A percentile compares a stretch with the other conserved stretches of the same genome.
These are phyloP conservation scores for Tuber magnatum DNA, from an alignment of 495 filamentous ascomycete species.

Conservation along the genomic window DNA sequence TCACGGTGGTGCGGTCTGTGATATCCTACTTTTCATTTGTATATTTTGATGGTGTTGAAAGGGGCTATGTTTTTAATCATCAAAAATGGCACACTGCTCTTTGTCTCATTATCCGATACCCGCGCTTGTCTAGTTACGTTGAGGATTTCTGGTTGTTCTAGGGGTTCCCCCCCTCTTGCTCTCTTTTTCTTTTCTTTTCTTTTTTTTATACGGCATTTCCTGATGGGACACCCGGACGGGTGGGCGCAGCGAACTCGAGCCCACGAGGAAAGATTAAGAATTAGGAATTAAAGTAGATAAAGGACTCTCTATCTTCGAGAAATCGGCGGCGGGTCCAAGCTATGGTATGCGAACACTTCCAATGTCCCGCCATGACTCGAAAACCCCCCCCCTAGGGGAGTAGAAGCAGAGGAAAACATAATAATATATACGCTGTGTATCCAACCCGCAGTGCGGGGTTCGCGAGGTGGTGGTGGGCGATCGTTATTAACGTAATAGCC, in stretches of 20 bases:
- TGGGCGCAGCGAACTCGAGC: not conserved
- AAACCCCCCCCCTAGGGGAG: not conserved
- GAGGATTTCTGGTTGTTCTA: not conserved
- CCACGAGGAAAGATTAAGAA: too few relatives aligned
- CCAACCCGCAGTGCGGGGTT: not conserved
- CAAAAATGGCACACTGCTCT: not conserved
- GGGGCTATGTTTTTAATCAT: not conserved
- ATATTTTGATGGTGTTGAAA: not conserved
- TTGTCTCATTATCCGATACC: not conserved
- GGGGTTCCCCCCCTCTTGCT: not conserved
- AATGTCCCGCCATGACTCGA: not conserved
- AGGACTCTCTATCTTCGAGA: not conserved
- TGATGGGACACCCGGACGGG: not conserved
- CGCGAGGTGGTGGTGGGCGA: not conserved
- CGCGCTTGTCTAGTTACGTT: not conserved
- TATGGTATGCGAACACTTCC: not conserved
- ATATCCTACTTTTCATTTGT: slow-evolving; percentile 1
- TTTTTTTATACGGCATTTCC: not conserved
- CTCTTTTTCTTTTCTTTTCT: not conserved
- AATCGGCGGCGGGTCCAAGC: not conserved
- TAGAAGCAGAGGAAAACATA: not conserved
- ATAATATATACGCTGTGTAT: not conserved
- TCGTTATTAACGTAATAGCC: not conserved
- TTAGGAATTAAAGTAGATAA: too few relatives aligned
- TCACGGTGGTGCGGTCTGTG: not conserved